Evolutionary conservation across 768 basidiomycete species (phyloP).

Genomic region (Lyophyllum shimeji): DNA sequence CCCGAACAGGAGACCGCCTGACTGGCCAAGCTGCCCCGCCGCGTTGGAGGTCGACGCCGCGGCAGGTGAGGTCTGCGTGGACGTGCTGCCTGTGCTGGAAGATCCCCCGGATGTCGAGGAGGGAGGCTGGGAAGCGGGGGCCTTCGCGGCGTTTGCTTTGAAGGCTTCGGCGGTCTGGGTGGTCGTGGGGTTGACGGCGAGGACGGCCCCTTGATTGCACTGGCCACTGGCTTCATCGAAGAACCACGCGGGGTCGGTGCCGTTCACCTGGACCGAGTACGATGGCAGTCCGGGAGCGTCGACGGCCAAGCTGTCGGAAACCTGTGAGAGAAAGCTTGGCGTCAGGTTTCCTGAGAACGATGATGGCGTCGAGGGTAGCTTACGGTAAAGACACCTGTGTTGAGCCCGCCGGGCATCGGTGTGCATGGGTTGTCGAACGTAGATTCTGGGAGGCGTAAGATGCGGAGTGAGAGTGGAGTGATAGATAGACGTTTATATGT

Average conservation of each 20-base stretch:
- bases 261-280: slow-evolving; percentile 30
- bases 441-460: slow-evolving; percentile 26
- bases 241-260: slow-evolving; percentile 37
- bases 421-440: slow-evolving; percentile 37
- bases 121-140: slow-evolving; percentile 19
- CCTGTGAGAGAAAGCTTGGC: slow-evolving; percentile 15
- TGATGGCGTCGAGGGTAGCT: slow-evolving; percentile 2
- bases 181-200: slow-evolving; percentile 35
- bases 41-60: slow-evolving; percentile 9
- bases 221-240: slow-evolving; percentile 39
- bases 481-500: not conserved
- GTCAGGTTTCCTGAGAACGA: not conserved
- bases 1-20: slow-evolving; percentile 4
- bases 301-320: slow-evolving; percentile 28
- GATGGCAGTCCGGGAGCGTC: slow-evolving; percentile 34
- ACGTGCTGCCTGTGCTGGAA: slow-evolving; percentile 1
- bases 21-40: not conserved
- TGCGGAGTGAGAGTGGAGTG: not conserved
- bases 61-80: slow-evolving; percentile 8
- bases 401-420: slow-evolving; percentile 30
- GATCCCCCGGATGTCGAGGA: not conserved
- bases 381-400: slow-evolving; percentile 35
- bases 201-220: slow-evolving; percentile 36
- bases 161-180: slow-evolving; percentile 33
- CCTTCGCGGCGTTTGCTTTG: slow-evolving; percentile 35